A percentile compares a stretch with the other conserved stretches of the same genome.
Evolutionary conservation across 805 yeast genomes (phyloP).

Genomic region (Suhomyces prunicola): DNA sequence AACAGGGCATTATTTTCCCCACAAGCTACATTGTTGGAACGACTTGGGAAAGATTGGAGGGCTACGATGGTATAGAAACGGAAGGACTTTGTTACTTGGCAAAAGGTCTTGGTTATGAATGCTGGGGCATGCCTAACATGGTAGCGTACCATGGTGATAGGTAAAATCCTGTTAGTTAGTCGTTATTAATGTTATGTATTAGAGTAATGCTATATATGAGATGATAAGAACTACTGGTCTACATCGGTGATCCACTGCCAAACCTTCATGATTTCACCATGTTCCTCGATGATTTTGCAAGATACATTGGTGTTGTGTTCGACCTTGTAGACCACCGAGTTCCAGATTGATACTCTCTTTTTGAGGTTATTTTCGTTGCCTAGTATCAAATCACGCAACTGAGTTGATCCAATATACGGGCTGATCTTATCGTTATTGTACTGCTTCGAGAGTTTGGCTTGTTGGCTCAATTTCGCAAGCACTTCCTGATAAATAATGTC

Average conservation of each 20-base stretch:
- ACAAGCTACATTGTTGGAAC: constrained; percentile 45
- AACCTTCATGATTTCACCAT: constrained; percentile 83
- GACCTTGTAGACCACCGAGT: constrained; percentile 47
- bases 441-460: constrained; percentile 16
- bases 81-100: constrained; percentile 53
- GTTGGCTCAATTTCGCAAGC: constrained; percentile 43
- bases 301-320: constrained; percentile 68
- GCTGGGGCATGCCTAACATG: constrained; percentile 50
- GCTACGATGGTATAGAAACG: constrained; percentile 54
- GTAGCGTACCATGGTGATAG: constrained; percentile 35
- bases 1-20: constrained; percentile 47
- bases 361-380: constrained; percentile 36
- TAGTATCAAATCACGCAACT: constrained; percentile 64
- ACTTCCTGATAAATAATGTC: constrained; percentile 48
- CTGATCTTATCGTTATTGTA: constrained; percentile 30
- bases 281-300: constrained; percentile 61
- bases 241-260: constrained; percentile 74
- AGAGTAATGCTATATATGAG: background rate
- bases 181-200: background rate
- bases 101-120: constrained; percentile 40
- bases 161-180: constrained; percentile 17
- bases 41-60: constrained; percentile 45
- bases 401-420: constrained; percentile 63
- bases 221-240: background rate
- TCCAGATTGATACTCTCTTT: constrained; percentile 51